Evolutionary conservation across 177 flowering plant genomes (phyloP), one percentile per base, ranked within the genome.

Genomic region (Vitis hybrid): DNA sequence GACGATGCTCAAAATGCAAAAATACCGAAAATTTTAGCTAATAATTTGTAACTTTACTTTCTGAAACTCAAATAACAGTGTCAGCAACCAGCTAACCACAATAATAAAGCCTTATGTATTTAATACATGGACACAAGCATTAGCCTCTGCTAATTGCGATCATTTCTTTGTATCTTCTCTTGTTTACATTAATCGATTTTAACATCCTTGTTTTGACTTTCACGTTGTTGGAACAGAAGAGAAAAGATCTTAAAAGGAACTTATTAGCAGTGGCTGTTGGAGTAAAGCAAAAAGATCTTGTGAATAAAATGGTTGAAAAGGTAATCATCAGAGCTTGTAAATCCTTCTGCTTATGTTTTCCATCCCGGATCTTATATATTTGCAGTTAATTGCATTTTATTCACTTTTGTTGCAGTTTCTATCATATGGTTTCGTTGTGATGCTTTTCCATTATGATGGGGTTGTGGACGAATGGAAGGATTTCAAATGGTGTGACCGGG

Each of bases 371-470:
- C 32, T 18, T 6, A 1, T 45, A 18, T 15, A 2, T 21, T 4
- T 48, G 23, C 58, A 60, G 4, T 21, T 57, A 8, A 17, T 15
- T 34, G n/a, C 26, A 49, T 60, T 15, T 59, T 51, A 8, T 57
- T 56, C 17, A 58, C 56, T 57, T 23, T 1, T 57, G n/a, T 70
- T 78, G 76, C 86, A 86, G 92, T 88, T 88, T 75, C 76, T 86
- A 8, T 56, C 73, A 48, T 81, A 78, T 64, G 68, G 70, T 68
- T 88, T 88, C 62, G 68, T 30, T 30, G 87, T 88, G 62, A 88
- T 88, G 86, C 85, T 88, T 71, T 88, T 86, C 74, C 92, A 88
- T 69, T 88, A 88, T 69, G 92, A 88, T 73, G 89, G 89, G 17
- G 51, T 55, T 59, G 88, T 86, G 52, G 84, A 86, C 72, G 74